phyloP scores from a whole-genome alignment of 768 basidiomycete genomes.

The Kwoniella dejecticola region DNA sequence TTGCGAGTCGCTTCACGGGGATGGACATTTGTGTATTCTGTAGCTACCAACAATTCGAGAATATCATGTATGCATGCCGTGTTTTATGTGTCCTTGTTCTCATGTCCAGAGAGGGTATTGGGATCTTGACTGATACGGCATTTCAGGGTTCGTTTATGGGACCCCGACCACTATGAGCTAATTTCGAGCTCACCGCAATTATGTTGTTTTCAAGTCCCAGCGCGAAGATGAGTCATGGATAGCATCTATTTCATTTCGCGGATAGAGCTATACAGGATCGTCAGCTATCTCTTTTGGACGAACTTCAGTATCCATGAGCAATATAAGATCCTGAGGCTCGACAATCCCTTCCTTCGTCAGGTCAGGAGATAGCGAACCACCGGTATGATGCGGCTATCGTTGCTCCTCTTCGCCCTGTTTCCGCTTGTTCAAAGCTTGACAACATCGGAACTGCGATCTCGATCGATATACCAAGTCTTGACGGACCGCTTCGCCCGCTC shows the following conservation, averaged over 20 bases:
- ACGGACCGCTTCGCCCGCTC: slow-evolving; percentile 55
- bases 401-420: slow-evolving; percentile 3
- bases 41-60: background rate
- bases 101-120: background rate
- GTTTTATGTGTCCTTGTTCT: background rate
- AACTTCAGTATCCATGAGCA: too few species aligned
- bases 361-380: too few species aligned
- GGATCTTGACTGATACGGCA: background rate
- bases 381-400: slow-evolving; percentile 11
- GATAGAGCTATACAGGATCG: too few species aligned
- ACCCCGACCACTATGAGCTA: background rate
- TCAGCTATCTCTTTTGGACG: too few species aligned
- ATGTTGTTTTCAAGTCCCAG: too few species aligned
- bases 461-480: slow-evolving; percentile 52
- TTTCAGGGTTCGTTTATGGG: background rate
- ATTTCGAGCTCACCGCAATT: background rate
- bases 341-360: too few species aligned
- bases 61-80: background rate
- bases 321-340: too few species aligned
- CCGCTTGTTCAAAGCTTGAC: slow-evolving; percentile 20
- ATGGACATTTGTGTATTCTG: background rate
- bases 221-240: too few species aligned
- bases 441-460: slow-evolving; percentile 33
- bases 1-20: background rate
- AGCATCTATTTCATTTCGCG: too few species aligned